A percentile compares a stretch with the other conserved stretches of the same genome.
Evolutionary conservation across 2,329 filamentous ascomycete species (phyloP).

Genomic region (Didymella keratinophila): DNA sequence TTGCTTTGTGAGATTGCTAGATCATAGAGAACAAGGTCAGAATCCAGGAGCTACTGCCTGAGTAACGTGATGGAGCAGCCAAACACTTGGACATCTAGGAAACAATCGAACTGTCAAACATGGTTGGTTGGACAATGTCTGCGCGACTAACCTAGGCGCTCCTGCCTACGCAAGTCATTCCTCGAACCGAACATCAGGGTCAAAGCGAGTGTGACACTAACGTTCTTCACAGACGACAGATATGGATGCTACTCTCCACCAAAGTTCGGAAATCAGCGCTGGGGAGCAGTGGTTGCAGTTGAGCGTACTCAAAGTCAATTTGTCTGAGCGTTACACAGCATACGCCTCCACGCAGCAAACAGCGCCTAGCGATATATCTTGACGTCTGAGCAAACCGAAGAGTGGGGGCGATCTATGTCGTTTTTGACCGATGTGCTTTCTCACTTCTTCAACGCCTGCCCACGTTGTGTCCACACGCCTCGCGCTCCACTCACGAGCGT

Average conservation of each 20-base stretch:
- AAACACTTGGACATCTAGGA: not conserved
- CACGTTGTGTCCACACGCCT: constrained; percentile 4
- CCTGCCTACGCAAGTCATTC: not conserved
- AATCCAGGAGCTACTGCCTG: no score
- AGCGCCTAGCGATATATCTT: not conserved
- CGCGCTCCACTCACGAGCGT: not conserved
- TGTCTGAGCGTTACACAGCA: not conserved
- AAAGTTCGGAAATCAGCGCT: not conserved
- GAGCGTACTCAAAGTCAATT: not conserved
- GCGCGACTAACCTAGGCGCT: not conserved
- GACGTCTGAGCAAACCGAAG: not conserved
- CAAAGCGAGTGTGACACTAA: not conserved
- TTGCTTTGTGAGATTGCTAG: not conserved
- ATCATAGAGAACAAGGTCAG: not conserved
- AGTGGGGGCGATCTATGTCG: constrained; percentile 2
- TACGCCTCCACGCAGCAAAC: not conserved
- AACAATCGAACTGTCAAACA: not conserved
- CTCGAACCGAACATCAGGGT: not conserved
- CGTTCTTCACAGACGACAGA: not conserved
- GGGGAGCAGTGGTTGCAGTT: not conserved
- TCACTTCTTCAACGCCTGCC: constrained; percentile 5
- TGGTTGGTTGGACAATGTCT: not conserved
- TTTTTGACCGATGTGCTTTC: constrained; percentile 7
- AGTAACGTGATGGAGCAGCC: not conserved
- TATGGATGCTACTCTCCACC: not conserved